These are phyloP conservation scores for Cytospora piceicola DNA, from an alignment of 2,329 filamentous ascomycete species.

Conservation along the genomic window DNA sequence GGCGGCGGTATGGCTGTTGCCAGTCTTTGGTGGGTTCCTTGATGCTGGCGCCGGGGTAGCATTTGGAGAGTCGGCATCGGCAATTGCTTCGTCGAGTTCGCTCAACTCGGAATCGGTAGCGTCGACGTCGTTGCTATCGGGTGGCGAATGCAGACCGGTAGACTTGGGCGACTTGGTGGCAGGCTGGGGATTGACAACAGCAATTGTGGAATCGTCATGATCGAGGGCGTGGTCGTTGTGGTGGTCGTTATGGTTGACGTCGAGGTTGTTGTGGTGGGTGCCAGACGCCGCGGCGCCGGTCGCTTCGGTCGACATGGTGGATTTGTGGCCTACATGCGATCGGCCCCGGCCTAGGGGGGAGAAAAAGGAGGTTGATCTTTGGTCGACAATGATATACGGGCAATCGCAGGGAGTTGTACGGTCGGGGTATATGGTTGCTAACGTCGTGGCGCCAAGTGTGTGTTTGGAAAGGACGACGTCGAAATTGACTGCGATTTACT, in stretches of 20 bases:
- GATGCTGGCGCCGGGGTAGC: slow-evolving; percentile 31
- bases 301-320: slow-evolving; percentile 60
- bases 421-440: neutral
- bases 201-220: slow-evolving; percentile 36
- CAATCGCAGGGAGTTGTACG: slow-evolving; percentile 7
- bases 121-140: slow-evolving; percentile 66
- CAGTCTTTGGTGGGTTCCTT: slow-evolving; percentile 19
- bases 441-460: slow-evolving; percentile 8
- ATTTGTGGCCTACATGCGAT: slow-evolving; percentile 50
- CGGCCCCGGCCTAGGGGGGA: slow-evolving; percentile 32
- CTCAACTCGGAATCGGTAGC: slow-evolving; percentile 65
- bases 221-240: slow-evolving; percentile 30
- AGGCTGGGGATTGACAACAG: slow-evolving; percentile 33
- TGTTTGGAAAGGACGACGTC: slow-evolving; percentile 19
- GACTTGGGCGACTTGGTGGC: slow-evolving; percentile 46
- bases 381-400: slow-evolving; percentile 19
- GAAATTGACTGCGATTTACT: slow-evolving; percentile 16
- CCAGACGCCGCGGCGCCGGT: slow-evolving; percentile 52
- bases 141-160: slow-evolving; percentile 63
- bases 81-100: slow-evolving; percentile 62
- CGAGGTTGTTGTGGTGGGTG: slow-evolving; percentile 39
- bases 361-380: slow-evolving; percentile 11
- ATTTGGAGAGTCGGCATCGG: slow-evolving; percentile 40
- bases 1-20: slow-evolving; percentile 20
- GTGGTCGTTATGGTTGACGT: slow-evolving; percentile 32